These are phyloP conservation scores for Colletotrichum kahawae DNA, from an alignment of 2,329 filamentous ascomycete genomes.

Conservation along the genomic window DNA sequence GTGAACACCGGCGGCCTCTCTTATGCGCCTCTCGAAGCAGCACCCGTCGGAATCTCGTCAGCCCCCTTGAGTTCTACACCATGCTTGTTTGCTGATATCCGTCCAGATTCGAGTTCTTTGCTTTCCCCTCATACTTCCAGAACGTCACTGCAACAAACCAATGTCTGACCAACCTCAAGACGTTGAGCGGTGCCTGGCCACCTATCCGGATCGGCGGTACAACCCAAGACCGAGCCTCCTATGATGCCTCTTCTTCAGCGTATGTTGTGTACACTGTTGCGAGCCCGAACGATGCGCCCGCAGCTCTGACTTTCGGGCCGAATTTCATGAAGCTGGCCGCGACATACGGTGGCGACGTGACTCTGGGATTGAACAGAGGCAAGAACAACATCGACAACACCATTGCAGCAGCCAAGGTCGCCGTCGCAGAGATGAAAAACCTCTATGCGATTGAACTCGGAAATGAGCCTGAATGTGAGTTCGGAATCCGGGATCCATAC, in stretches of 20 bases:
- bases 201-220: conserved; percentile 64
- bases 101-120: conserved; percentile 59
- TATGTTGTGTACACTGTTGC: conserved; percentile 58
- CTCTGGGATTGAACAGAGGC: conserved; percentile 58
- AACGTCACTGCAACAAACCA: conserved; percentile 54
- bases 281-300: conserved; percentile 50
- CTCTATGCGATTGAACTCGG: conserved; percentile 60
- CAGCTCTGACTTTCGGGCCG: conserved; percentile 55
- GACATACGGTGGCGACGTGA: conserved; percentile 53
- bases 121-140: conserved; percentile 58
- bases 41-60: conserved; percentile 11
- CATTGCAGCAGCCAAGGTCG: conserved; percentile 53
- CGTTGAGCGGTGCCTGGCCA: conserved; percentile 54
- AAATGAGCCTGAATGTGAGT: conserved; percentile 61
- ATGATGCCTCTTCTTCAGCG: conserved; percentile 46
- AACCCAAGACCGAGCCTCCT: conserved; percentile 60
- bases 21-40: conserved; percentile 1
- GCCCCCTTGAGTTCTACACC: not conserved
- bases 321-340: conserved; percentile 55
- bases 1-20: not conserved
- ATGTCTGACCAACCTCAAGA: conserved; percentile 57
- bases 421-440: conserved; percentile 49
- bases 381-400: conserved; percentile 59
- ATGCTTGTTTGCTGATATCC: not conserved
- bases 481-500: not conserved